Evolutionary conservation across 495 filamentous ascomycete species (phyloP).

Genomic region (Aspergillus ostianus): DNA sequence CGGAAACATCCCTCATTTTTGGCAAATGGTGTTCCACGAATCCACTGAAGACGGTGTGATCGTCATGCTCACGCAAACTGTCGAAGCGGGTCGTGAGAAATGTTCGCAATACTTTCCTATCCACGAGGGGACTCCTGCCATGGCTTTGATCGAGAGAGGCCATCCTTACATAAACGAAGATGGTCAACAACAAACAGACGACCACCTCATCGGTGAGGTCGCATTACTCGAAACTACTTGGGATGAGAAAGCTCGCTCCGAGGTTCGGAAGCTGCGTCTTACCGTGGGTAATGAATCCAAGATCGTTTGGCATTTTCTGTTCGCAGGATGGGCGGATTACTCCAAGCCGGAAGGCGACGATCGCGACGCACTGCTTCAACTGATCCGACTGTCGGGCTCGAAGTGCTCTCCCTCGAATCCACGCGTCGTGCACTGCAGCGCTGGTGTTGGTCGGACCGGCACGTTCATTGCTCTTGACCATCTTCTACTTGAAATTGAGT

Average conservation of each 20-base stretch:
- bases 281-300: slow-evolving; percentile 60
- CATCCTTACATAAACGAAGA: slow-evolving; percentile 27
- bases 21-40: slow-evolving; percentile 96
- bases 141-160: slow-evolving; percentile 58
- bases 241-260: slow-evolving; percentile 49
- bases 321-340: slow-evolving; percentile 93
- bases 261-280: slow-evolving; percentile 55
- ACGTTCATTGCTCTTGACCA: slow-evolving; percentile 96
- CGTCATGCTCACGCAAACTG: slow-evolving; percentile 92
- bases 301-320: slow-evolving; percentile 85
- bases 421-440: slow-evolving; percentile 88
- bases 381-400: slow-evolving; percentile 72
- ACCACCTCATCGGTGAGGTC: slow-evolving; percentile 38
- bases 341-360: slow-evolving; percentile 80
- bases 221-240: slow-evolving; percentile 47
- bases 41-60: slow-evolving; percentile 76
- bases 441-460: slow-evolving; percentile 89
- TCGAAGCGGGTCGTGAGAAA: slow-evolving; percentile 80
- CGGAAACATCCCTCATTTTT: slow-evolving; percentile 69
- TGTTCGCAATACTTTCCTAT: slow-evolving; percentile 89
- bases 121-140: slow-evolving; percentile 53
- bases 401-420: slow-evolving; percentile 72
- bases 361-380: slow-evolving; percentile 70
- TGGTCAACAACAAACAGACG: slow-evolving; percentile 17
- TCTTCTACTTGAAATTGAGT: slow-evolving; percentile 76